These are phyloP conservation scores for Musa balbisiana DNA, from an alignment of 202 grass and related monocot genomes.

Conservation along the genomic window DNA sequence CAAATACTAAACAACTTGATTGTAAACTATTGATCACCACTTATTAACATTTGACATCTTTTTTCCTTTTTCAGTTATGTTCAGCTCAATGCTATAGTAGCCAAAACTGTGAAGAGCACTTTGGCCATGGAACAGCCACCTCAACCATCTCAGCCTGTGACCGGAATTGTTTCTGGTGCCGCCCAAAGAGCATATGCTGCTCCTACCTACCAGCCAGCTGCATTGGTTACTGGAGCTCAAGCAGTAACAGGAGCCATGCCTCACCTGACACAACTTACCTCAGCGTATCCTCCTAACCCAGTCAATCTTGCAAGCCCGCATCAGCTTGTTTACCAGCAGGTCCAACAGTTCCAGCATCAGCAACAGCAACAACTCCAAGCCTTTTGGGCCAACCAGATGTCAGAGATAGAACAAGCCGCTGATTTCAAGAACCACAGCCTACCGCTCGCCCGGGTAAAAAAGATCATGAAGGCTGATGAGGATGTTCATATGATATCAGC, in stretches of 20 bases:
- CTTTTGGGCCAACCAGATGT: conserved; percentile 70
- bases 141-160: conserved; percentile 30
- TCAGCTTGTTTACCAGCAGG: conserved; percentile 7
- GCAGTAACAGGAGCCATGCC: conserved; percentile 31
- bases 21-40: too few species aligned
- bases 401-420: conserved; percentile 60
- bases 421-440: conserved; percentile 93
- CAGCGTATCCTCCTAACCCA: conserved; percentile 37
- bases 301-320: background rate
- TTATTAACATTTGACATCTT: too few species aligned
- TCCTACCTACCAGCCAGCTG: conserved; percentile 30
- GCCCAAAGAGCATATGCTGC: conserved; percentile 41
- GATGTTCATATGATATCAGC: conserved; percentile 93
- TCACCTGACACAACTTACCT: conserved; percentile 23
- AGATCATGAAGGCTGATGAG: conserved; percentile 99
- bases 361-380: conserved; percentile 17
- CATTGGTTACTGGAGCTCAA: conserved; percentile 49
- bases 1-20: too few species aligned
- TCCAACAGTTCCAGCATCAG: conserved; percentile 9
- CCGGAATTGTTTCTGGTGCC: conserved; percentile 41
- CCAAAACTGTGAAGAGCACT: background rate
- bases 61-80: background rate
- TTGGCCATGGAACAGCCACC: conserved; percentile 62
- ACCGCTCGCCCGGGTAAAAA: conserved; percentile 90
- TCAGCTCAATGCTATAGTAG: background rate